Base-by-base conservation (phyloP, 1,139 yeast species). In the Candida buenavistaensis region DNA sequence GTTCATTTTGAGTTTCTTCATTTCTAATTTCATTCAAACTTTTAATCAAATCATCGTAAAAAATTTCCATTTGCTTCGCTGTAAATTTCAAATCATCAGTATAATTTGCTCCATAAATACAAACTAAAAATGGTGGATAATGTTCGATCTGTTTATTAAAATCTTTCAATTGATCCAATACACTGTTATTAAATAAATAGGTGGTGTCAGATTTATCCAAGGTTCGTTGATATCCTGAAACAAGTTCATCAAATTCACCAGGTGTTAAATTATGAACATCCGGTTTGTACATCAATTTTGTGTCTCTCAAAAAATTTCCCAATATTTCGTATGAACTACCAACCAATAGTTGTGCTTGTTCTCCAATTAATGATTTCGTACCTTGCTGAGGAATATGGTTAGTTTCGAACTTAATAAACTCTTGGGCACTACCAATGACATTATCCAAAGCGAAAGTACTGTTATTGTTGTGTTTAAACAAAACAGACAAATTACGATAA, bases 381-480 rank as follows among this genome's bases (percentile, higher is more conserved):
- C 11, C 11, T 14, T 12, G 9, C 10, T 13, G 8, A 10, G 12
- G 9, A 7, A 17, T 13, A 16, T 23, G 32, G 14, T 28, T 28
- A 3, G 39, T 35, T 43, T 65, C 67, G 47, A 59, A 53, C 31
- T 54, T 48, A 13, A 46, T 38, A 39, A 65, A 65, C 1, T 46
- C 62, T 26, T 56, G 57, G 7, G 52, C 47, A 44, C 55, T 67
- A 12, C 57, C 37, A 19, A 68, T 44, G 1, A 67, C 57, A 36
- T 57, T 60, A 39, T 69, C 75, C 43, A 69, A 57, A 1, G 64
- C 53, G 26, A 56, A 64, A 0, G 72, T 54, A 19, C 52, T 46
- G 20, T 52, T 46, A 23, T 60, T 55, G 40, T 68, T 68, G 38
- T 59, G 51, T 14, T 54, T 57, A 47, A 68, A 68, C 29, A 68